A percentile compares a stretch with the other conserved stretches of the same genome.
Evolutionary conservation across 768 basidiomycete species (phyloP).

Genomic region (Daedaleopsis nitida): DNA sequence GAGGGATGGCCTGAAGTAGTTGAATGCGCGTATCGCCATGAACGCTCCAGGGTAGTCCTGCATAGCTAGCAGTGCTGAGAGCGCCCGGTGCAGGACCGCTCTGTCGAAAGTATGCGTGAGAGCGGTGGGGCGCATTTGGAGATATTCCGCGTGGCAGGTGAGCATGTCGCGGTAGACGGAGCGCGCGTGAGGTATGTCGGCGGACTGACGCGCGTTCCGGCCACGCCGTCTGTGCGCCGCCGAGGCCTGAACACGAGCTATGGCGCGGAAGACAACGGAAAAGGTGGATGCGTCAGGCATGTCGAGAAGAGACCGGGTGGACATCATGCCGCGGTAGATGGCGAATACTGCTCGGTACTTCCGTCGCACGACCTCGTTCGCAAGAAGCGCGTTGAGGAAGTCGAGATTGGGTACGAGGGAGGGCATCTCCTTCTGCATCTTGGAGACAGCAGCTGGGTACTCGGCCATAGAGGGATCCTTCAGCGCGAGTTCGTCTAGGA

Average conservation of each 20-base stretch:
- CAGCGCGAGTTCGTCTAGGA: constrained; percentile 41
- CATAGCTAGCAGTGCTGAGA: constrained; percentile 46
- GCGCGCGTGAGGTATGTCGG: too few relatives aligned
- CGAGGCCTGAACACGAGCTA: constrained; percentile 16
- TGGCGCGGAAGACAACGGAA: constrained; percentile 43
- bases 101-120: constrained; percentile 15
- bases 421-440: constrained; percentile 39
- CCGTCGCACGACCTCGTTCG: constrained; percentile 36
- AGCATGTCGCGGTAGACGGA: constrained; percentile 42
- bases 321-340: constrained; percentile 44
- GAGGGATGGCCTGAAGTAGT: constrained; percentile 5
- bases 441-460: constrained; percentile 30
- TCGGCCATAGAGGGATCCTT: constrained; percentile 23
- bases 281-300: constrained; percentile 48
- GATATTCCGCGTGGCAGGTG: constrained; percentile 30
- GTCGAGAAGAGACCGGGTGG: constrained; percentile 32
- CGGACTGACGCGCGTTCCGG: too few relatives aligned
- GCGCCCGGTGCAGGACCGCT: constrained; percentile 41
- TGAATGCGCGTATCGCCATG: constrained; percentile 36
- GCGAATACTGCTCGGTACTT: constrained; percentile 41
- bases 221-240: constrained; percentile 19
- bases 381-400: constrained; percentile 54
- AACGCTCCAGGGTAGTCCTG: constrained; percentile 53
- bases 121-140: constrained; percentile 13
- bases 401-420: constrained; percentile 37